Evolutionary conservation across 192 early-diverging fungal species (phyloP).

Genomic region (Coemansia sp.): DNA sequence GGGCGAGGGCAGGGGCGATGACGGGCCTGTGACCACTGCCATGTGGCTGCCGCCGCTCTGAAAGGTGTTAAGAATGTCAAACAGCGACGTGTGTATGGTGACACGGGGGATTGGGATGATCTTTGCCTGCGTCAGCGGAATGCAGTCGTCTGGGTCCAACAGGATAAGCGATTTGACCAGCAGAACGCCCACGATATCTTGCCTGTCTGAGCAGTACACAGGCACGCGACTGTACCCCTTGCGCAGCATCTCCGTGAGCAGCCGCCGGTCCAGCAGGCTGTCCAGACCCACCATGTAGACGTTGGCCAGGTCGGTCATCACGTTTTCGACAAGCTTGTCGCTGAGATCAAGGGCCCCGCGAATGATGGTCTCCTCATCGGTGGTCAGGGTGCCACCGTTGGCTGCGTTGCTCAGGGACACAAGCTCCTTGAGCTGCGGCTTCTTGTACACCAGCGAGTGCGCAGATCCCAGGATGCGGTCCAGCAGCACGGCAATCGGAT

Average conservation of each 20-base stretch:
- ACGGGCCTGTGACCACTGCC: conserved; percentile 64
- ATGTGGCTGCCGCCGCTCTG: conserved; percentile 81
- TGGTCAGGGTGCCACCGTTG: conserved; percentile 66
- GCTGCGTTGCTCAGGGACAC: conserved; percentile 72
- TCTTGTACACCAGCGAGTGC: conserved; percentile 83
- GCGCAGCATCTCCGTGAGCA: conserved; percentile 63
- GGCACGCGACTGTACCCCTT: conserved; percentile 78
- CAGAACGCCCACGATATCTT: conserved; percentile 74
- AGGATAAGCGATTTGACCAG: conserved; percentile 74
- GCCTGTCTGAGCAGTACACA: conserved; percentile 58
- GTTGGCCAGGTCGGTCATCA: conserved; percentile 73
- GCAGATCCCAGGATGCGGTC: conserved; percentile 81
- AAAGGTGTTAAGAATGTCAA: conserved; percentile 81
- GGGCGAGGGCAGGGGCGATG: conserved; percentile 5
- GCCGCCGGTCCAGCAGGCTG: conserved; percentile 57
- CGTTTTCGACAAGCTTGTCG: conserved; percentile 64
- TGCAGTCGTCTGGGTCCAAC: conserved; percentile 69
- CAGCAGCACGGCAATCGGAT: conserved; percentile 83
- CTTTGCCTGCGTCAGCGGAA: conserved; percentile 60
- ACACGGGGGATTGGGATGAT: conserved; percentile 55
- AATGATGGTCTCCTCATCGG: conserved; percentile 80
- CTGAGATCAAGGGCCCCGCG: conserved; percentile 73
- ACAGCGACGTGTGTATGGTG: conserved; percentile 47
- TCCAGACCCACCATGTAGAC: conserved; percentile 68
- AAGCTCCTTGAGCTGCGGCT: conserved; percentile 74